Base-by-base conservation (phyloP, 768 basidiomycete genomes). In the Pluteus cervinus region DNA sequence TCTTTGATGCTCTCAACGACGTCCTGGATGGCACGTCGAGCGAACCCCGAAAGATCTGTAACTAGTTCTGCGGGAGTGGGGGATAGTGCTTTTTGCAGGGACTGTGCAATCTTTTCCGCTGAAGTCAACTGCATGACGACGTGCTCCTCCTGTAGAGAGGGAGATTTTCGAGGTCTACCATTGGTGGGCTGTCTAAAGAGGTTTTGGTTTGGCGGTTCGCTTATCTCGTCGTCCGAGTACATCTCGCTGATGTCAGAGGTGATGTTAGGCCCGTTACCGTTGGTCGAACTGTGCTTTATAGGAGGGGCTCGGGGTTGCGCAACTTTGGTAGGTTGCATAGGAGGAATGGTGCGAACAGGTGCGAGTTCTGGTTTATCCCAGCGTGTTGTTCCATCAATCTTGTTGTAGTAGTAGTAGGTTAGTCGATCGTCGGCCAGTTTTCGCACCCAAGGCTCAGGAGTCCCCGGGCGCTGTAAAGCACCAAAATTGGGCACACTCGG, bases 361-460 rank as follows among this genome's bases (percentile, higher is more conserved):
- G 9, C 8, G 26, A 12, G 24, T 40, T 79, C 78, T 26, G 86
- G 86, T 23, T 73, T 62, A 5, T 75, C 76, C 86, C 82, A 86
- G 39, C 75, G 76, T 11, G 80, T 65, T 36, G 74, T 62, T 10
- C 83, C 82, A 42, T 80, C 81, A 16, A 70, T 51, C 45, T 71
- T 79, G 66, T 93, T 92, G 56, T 71, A 56, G 57, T 86, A 92
- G 52, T 76, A 88, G 54, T 85, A 87, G 3, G 83, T 76, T 61
- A 76, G 65, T 24, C 87, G 87, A 48, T 92, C 89, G 50, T 90
- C 87, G 16, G 83, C 83, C 30, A 89, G 67, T 38, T 77, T 77
- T 50, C 75, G 76, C 15, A 80, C 63, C 91, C 91, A 94, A n/a
- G 82, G 83, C 47, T 88, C 83, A 14, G 86, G 82, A 4, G 76